These are phyloP conservation scores for Kandelia obovata DNA, from an alignment of 345 rosid species.

Conservation along the genomic window DNA sequence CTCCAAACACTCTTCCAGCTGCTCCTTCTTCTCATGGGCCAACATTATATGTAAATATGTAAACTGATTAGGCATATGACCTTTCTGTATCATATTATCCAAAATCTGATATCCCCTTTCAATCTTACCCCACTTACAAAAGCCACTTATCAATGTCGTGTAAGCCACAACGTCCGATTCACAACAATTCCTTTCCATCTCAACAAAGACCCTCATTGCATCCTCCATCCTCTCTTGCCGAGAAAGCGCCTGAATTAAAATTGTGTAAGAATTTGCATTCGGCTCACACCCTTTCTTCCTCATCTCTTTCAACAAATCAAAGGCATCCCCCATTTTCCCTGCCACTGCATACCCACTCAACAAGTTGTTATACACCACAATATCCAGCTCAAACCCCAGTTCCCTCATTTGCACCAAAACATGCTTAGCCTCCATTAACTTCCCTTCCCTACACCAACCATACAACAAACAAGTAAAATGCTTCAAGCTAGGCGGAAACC, in stretches of 20 bases:
- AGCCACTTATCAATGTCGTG: slow-evolving; percentile 70
- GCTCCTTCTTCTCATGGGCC: slow-evolving; percentile 75
- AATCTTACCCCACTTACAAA: slow-evolving; percentile 68
- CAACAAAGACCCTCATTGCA: slow-evolving; percentile 61
- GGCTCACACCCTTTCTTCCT: slow-evolving; percentile 61
- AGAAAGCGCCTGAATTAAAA: slow-evolving; percentile 72
- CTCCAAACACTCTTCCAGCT: slow-evolving; percentile 61
- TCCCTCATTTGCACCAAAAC: slow-evolving; percentile 83
- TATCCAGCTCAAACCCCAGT: slow-evolving; percentile 72
- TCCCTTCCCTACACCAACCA: slow-evolving; percentile 95
- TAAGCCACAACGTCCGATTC: slow-evolving; percentile 71
- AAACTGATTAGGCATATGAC: slow-evolving; percentile 48
- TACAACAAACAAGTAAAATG: slow-evolving; percentile 69
- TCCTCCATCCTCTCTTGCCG: slow-evolving; percentile 68
- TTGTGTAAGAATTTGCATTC: slow-evolving; percentile 58
- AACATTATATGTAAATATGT: slow-evolving; percentile 74
- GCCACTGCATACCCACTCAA: slow-evolving; percentile 57
- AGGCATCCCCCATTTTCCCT: slow-evolving; percentile 72
- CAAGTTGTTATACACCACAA: slow-evolving; percentile 74
- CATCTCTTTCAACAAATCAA: slow-evolving; percentile 77
- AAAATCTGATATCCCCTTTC: slow-evolving; percentile 56
- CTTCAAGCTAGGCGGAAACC: slow-evolving; percentile 48
- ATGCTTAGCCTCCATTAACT: slow-evolving; percentile 79
- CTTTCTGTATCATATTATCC: slow-evolving; percentile 55
- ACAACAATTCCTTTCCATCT: slow-evolving; percentile 73